These are phyloP conservation scores for Pestalotiopsis sp. DNA, from an alignment of 2,329 filamentous ascomycete genomes.

Conservation along the genomic window DNA sequence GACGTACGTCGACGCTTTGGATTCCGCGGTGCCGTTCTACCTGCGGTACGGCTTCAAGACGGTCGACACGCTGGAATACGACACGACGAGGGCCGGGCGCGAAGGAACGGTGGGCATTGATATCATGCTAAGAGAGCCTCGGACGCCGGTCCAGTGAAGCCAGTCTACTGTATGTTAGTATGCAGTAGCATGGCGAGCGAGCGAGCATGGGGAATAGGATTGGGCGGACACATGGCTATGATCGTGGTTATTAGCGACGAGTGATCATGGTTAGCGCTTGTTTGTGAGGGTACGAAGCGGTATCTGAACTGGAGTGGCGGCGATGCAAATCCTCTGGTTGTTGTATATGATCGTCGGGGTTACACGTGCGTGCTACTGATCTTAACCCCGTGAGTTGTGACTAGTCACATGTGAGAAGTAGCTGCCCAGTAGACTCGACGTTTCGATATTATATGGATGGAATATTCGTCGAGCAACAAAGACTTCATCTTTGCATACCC, in stretches of 20 bases:
- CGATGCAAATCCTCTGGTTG: not conserved
- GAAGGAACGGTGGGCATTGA: conserved; percentile 10
- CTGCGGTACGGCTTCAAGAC: conserved; percentile 13
- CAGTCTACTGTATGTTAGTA: not conserved
- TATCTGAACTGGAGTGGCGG: not conserved
- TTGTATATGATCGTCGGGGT: not conserved
- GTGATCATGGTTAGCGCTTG: not conserved
- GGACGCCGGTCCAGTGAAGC: not conserved
- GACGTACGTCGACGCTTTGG: conserved; percentile 14
- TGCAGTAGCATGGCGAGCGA: not conserved
- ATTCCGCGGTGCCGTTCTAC: conserved; percentile 11
- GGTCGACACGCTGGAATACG: conserved; percentile 13
- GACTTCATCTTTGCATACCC: not conserved
- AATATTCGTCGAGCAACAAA: not conserved
- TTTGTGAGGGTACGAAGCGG: not conserved
- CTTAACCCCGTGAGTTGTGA: not conserved
- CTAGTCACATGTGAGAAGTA: not conserved
- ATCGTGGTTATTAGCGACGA: not conserved
- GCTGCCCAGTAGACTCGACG: not conserved
- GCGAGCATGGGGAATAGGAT: not conserved
- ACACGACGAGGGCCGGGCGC: conserved; percentile 12
- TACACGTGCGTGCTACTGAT: not conserved
- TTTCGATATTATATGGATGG: not conserved
- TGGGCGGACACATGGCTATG: not conserved
- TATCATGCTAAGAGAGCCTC: conserved; percentile 12